Evolutionary conservation across 257 asterid genomes (phyloP), one percentile per base, ranked within the genome.

Genomic region (Datura wrightii): DNA sequence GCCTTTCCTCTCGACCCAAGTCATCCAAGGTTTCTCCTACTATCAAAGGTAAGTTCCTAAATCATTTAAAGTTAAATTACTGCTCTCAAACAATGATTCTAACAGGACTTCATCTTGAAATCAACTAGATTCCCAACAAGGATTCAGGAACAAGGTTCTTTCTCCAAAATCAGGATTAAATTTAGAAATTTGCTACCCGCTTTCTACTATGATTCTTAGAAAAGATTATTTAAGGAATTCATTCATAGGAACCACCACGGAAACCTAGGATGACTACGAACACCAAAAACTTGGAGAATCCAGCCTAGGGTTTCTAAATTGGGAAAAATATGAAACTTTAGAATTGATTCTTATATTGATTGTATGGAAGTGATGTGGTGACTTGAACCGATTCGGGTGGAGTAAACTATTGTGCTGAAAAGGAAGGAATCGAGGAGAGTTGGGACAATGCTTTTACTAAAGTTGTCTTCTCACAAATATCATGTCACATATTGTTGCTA

Each of bases 1-100:
- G 36, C 72, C 14, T 65, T 65, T 34, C 11, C 72, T 65, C 46
- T 34, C 72, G 44, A 65, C n/a, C 46, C 46, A 63, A 63, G 42
- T 63, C n/a, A 63, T 63, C n/a, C 9, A 65, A 65, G 44, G 5
- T 65, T 65, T 65, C 72, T 65, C 44, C 44, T 65, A 65, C 46
- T 6, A 34, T n/a, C 70, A 62, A 65, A 65, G 10, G 46, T 36
- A 65, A 65, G 2, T 5, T 31, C 13, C 10, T 65, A 65, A 36
- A 34, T 65, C 4, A 2, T 15, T 65, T 36, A 1, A 36, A 36
- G 44, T 65, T 65, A 65, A 65, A 65, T 36, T 34, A 65, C 44
- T 34, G 2, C n/a, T 34, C 46, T 13, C 44, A 34, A 65, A 65
- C 72, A 34, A 65, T 31, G 72, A 65, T 65, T 36, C 10, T 8